phyloP scores from a whole-genome alignment of 768 basidiomycete genomes.

The Kwoniella dendrophila region DNA sequence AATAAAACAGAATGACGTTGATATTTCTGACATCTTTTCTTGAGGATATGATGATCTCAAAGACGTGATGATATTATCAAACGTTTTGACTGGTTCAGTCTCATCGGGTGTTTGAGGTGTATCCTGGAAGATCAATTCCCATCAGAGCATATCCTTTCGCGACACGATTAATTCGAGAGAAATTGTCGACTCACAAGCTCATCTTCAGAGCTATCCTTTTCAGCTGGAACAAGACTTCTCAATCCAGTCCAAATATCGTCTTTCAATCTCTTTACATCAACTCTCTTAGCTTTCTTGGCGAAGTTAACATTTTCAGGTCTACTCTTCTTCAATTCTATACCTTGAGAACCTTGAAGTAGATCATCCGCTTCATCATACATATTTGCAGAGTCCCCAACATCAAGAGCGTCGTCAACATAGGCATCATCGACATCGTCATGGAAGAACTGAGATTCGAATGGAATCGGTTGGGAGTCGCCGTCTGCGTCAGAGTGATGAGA shows the following conservation, averaged over 20 bases:
- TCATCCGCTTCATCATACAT: constrained; percentile 74
- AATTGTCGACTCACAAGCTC: constrained; percentile 36
- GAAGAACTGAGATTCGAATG: constrained; percentile 97
- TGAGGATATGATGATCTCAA: constrained; percentile 79
- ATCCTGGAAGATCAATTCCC: constrained; percentile 7
- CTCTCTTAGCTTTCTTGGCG: constrained; percentile 90
- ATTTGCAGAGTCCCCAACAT: constrained; percentile 34
- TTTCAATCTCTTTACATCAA: constrained; percentile 94
- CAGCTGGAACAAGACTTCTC: constrained; percentile 67
- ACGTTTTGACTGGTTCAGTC: constrained; percentile 43
- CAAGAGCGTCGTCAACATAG: constrained; percentile 62
- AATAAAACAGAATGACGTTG: constrained; percentile 99
- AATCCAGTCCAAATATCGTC: constrained; percentile 96
- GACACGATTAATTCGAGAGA: background rate
- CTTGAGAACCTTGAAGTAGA: constrained; percentile 76
- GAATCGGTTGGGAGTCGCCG: constrained; percentile 59
- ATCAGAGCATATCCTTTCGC: background rate
- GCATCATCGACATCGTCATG: constrained; percentile 79
- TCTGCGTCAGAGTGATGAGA: constrained; percentile 2
- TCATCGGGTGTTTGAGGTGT: constrained; percentile 35
- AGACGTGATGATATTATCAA: constrained; percentile 71
- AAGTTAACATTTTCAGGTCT: constrained; percentile 89
- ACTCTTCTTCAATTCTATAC: constrained; percentile 70
- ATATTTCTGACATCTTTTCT: constrained; percentile 97
- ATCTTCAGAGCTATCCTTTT: constrained; percentile 50